Base-by-base conservation (phyloP, 805 yeast genomes). In the Cyberlindnera sargentensis region DNA sequence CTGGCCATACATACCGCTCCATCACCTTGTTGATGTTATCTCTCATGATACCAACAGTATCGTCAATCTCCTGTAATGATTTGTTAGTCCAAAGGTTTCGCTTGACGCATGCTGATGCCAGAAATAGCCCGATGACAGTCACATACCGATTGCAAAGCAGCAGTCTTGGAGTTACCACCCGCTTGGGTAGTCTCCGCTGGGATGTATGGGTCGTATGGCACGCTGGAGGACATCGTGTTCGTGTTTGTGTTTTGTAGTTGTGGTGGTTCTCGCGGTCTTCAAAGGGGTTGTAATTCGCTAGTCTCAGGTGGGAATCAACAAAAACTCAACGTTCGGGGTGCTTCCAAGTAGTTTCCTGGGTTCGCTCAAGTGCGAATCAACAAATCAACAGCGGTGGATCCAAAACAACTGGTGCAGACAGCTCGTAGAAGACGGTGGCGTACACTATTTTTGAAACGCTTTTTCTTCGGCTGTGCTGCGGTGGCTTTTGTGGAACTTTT, bases 11-110 rank as follows among this genome's bases (percentile, higher is more conserved):
- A 31, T 33, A 47, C 50, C 76, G 74, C 64, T 89, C 95, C 34
- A 95, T 95, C 37, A 90, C 96, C 61, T 88, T 87, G 70, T 88
- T 88, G 69, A 91, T 87, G 71, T 93, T 91, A 59, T 91, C 95
- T 67, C 97, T 78, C 99, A 91, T 93, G 62, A 90, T 84, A 15
- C 95, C 97, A 36, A 93, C 96, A 11, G 99, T 90, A 61, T 88
- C 96, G 65, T 87, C 93, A 62, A 88, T 86, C 73, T 87, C 93
- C 76, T 78, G 56, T 29, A 43, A 24, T 35, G 31, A 20, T 27
- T 24, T 4, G 15, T 30, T 3, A 20, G 71, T 64, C 61, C 41
- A 45, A 48, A 51, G n/a, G 15, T 20, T 6, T 32, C 8, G 31
- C 10, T 10, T 29, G 10, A 8, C 10, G 31, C 8, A 29, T 29